These are phyloP conservation scores for Alternaria atra DNA, from an alignment of 2,329 filamentous ascomycete genomes.

Conservation along the genomic window DNA sequence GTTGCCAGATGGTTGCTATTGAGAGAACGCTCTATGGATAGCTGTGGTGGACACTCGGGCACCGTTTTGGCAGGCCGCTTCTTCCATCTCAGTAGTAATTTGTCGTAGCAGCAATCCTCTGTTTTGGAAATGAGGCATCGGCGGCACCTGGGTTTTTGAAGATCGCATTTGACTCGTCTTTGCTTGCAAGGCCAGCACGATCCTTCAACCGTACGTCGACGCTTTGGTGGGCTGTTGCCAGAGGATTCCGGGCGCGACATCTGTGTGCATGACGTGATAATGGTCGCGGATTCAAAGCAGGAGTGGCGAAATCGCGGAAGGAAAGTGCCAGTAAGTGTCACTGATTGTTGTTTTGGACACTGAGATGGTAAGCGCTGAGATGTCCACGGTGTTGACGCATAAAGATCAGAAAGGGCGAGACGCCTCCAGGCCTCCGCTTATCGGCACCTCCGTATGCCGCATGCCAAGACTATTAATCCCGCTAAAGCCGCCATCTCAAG, in stretches of 20 bases:
- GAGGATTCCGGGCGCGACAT: slow-evolving; percentile 18
- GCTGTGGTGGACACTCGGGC: slow-evolving; percentile 6
- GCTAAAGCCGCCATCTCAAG: neutral
- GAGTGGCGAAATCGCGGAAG: slow-evolving; percentile 1
- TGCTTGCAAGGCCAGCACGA: slow-evolving; percentile 21
- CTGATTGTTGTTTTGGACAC: neutral
- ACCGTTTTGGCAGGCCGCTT: slow-evolving; percentile 18
- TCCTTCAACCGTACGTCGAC: slow-evolving; percentile 19
- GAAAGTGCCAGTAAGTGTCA: neutral
- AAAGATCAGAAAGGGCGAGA: slow-evolving; percentile 8
- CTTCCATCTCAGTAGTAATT: slow-evolving; percentile 16
- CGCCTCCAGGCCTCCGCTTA: neutral
- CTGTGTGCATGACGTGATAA: slow-evolving; percentile 19
- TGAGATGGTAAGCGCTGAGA: neutral
- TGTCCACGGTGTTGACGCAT: slow-evolving; percentile 9
- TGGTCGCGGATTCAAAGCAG: neutral
- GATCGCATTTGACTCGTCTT: slow-evolving; percentile 17
- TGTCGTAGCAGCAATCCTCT: slow-evolving; percentile 19
- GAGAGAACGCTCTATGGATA: slow-evolving; percentile 1
- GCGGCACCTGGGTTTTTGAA: slow-evolving; percentile 13
- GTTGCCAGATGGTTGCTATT: slow-evolving; percentile 11
- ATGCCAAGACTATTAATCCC: slow-evolving; percentile 7
- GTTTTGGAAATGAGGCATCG: slow-evolving; percentile 9
- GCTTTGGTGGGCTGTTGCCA: slow-evolving; percentile 17
- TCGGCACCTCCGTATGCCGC: slow-evolving; percentile 1